These are phyloP conservation scores for Hypoxylon sp. DNA, from an alignment of 2,329 filamentous ascomycete species.

Conservation along the genomic window DNA sequence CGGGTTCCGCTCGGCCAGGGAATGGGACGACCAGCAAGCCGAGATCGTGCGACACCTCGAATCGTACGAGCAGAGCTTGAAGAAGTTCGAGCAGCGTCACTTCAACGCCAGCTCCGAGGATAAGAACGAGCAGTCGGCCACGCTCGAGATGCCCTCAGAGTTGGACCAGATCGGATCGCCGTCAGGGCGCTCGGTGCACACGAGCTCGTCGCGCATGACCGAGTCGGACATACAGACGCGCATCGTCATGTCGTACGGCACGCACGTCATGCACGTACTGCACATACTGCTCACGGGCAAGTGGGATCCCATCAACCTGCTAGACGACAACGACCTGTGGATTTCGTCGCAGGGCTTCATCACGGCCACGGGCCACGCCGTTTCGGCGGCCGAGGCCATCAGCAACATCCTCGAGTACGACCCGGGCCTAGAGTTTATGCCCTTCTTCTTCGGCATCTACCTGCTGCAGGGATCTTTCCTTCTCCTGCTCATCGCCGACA, in stretches of 20 bases:
- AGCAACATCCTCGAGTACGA: constrained; percentile 88
- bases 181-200: constrained; percentile 72
- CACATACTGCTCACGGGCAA: constrained; percentile 90
- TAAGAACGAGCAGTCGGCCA: constrained; percentile 49
- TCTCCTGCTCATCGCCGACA: constrained; percentile 86
- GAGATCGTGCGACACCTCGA: constrained; percentile 84
- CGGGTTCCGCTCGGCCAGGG: constrained; percentile 74
- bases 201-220: constrained; percentile 67
- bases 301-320: constrained; percentile 90
- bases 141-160: constrained; percentile 50
- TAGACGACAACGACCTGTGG: constrained; percentile 93
- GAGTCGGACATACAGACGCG: constrained; percentile 85
- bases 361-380: constrained; percentile 85
- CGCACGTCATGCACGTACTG: constrained; percentile 91
- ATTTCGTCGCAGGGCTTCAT: constrained; percentile 90
- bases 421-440: constrained; percentile 92
- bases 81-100: constrained; percentile 65
- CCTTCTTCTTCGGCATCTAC: constrained; percentile 96
- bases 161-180: constrained; percentile 69
- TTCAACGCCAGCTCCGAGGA: constrained; percentile 50
- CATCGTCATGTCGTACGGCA: constrained; percentile 88
- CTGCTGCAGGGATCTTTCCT: constrained; percentile 89
- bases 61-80: constrained; percentile 79
- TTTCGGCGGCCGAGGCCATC: constrained; percentile 87
- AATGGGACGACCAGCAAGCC: constrained; percentile 80